A percentile compares a stretch with the other conserved stretches of the same genome.
Conservation (phyloP, 345 rosid genomes). For the Punica granatum region DNA sequence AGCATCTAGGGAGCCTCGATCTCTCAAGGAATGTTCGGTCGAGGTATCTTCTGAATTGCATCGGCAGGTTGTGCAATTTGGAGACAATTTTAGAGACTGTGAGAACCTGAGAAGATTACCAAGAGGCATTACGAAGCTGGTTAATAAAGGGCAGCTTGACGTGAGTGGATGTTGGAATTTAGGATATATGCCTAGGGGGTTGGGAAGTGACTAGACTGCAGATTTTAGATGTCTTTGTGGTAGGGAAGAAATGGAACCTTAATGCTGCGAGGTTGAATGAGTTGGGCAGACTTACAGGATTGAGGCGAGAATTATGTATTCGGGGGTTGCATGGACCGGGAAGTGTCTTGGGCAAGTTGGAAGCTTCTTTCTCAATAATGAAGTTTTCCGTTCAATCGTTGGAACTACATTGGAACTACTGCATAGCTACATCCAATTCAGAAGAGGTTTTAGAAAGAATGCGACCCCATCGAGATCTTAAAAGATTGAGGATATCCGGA, state of each 20-base stretch:
- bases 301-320: background rate
- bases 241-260: background rate
- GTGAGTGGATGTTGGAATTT: background rate
- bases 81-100: background rate
- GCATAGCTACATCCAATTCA: background rate
- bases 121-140: background rate
- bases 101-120: constrained; percentile 1
- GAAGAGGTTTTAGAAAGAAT: background rate
- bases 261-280: background rate
- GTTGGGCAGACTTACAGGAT: background rate
- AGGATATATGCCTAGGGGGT: background rate
- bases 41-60: background rate
- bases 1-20: background rate
- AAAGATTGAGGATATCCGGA: background rate
- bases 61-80: background rate
- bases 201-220: background rate
- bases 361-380: background rate
- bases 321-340: no score
- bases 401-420: background rate
- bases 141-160: background rate
- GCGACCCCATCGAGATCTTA: background rate
- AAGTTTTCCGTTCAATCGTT: background rate
- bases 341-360: background rate
- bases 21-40: background rate
- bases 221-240: background rate